phyloP scores from a whole-genome alignment of 345 rosid genomes.

The Punica granatum region DNA sequence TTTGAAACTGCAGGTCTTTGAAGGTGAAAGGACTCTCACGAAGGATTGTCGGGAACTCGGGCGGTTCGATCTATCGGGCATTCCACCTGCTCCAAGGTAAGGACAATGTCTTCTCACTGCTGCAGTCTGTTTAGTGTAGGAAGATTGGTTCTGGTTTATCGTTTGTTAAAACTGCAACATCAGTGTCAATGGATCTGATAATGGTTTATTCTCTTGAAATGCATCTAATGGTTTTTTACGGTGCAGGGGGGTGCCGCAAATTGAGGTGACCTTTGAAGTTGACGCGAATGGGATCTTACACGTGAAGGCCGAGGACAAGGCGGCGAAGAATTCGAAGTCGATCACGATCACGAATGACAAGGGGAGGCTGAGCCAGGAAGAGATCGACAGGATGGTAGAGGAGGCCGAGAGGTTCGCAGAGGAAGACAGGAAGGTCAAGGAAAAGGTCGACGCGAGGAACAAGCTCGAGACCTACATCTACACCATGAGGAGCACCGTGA shows the following conservation, averaged over 20 bases:
- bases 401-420: constrained; percentile 53
- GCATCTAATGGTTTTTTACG: not conserved
- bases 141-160: no score
- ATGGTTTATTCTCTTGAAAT: not conserved
- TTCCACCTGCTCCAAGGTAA: constrained; percentile 56
- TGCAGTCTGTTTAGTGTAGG: no score
- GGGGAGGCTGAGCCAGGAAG: constrained; percentile 48
- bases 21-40: constrained; percentile 48
- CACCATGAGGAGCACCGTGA: constrained; percentile 36
- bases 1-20: constrained; percentile 23
- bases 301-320: constrained; percentile 56
- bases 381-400: constrained; percentile 47
- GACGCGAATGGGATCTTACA: constrained; percentile 40
- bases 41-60: constrained; percentile 49
- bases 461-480: constrained; percentile 43
- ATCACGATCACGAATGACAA: constrained; percentile 45
- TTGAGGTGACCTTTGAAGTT: constrained; percentile 44
- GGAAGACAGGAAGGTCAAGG: constrained; percentile 37
- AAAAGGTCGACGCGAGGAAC: constrained; percentile 49
- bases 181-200: no score
- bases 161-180: no score
- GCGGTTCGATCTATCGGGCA: constrained; percentile 40
- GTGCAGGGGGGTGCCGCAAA: constrained; percentile 49
- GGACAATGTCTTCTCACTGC: not conserved
- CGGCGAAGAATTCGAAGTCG: constrained; percentile 31